A percentile compares a stretch with the other conserved stretches of the same genome.
phyloP scores from a whole-genome alignment of 805 yeast species.

The Ogataea wickerhamii region DNA sequence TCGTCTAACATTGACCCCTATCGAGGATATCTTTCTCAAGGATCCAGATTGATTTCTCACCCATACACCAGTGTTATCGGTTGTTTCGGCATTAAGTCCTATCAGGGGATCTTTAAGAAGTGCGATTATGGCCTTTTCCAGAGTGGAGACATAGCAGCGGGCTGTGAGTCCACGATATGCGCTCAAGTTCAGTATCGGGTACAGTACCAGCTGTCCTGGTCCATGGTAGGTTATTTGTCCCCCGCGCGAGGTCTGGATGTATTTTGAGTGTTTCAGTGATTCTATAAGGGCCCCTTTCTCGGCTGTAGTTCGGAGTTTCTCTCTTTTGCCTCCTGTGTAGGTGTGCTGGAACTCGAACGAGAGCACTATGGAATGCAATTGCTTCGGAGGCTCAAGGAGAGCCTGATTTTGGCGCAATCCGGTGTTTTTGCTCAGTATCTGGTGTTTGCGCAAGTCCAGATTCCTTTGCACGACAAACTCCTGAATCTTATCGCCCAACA shows the following conservation, averaged over 20 bases:
- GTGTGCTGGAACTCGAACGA: constrained; percentile 85
- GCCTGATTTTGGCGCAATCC: background rate
- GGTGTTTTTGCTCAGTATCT: constrained; percentile 23
- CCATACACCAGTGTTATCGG: constrained; percentile 90
- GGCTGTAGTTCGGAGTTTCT: constrained; percentile 46
- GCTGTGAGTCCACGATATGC: constrained; percentile 50
- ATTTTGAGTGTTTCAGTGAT: constrained; percentile 47
- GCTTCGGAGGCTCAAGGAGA: constrained; percentile 25
- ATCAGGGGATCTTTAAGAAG: constrained; percentile 18
- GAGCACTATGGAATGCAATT: constrained; percentile 64
- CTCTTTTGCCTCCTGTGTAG: constrained; percentile 89
- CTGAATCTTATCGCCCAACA: constrained; percentile 54
- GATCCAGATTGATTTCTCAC: constrained; percentile 31
- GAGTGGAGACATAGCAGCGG: constrained; percentile 47
- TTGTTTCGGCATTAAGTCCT: constrained; percentile 46
- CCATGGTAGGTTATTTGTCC: constrained; percentile 98
- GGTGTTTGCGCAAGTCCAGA: constrained; percentile 46
- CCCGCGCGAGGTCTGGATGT: constrained; percentile 81
- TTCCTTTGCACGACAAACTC: constrained; percentile 52
- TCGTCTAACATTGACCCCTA: constrained; percentile 84
- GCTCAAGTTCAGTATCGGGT: constrained; percentile 70
- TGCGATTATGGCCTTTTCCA: constrained; percentile 37
- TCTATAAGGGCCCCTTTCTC: constrained; percentile 23
- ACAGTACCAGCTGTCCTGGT: constrained; percentile 87
- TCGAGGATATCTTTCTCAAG: constrained; percentile 70